Percentiles rank a stretch among this genome's conserved stretches.
Evolutionary conservation across 2,329 filamentous ascomycete genomes (phyloP).

Genomic region (Ophiostoma angusticollis): DNA sequence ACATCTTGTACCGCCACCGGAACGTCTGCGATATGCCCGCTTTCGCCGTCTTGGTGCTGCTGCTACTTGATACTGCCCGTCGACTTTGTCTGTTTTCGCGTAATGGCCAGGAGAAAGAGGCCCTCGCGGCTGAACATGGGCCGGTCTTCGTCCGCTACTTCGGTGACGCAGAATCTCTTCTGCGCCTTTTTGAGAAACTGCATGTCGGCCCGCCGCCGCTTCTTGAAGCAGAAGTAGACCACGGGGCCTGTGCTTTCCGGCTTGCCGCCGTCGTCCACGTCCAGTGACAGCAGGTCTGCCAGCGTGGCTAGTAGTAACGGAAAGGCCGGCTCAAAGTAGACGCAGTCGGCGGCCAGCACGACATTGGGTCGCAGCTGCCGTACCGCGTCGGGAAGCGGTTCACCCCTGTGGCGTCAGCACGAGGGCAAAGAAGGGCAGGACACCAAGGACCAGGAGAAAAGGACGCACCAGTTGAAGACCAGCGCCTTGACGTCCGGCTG

Average conservation of each 20-base stretch:
- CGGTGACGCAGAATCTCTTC: conserved; percentile 51
- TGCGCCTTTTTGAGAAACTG: conserved; percentile 60
- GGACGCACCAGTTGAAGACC: conserved; percentile 65
- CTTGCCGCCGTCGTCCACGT: conserved; percentile 19
- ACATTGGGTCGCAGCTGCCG: conserved; percentile 54
- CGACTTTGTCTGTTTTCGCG: conserved; percentile 21
- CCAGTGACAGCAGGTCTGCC: conserved; percentile 58
- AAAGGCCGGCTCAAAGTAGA: conserved; percentile 94
- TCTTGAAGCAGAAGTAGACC: conserved; percentile 87
- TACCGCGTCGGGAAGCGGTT: conserved; percentile 41
- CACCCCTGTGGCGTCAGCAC: conserved; percentile 35
- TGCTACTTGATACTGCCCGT: not conserved
- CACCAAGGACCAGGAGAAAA: not conserved
- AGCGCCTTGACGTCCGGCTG: conserved; percentile 48
- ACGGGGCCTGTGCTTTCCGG: conserved; percentile 23
- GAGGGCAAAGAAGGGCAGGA: not conserved
- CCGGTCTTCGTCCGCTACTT: conserved; percentile 49
- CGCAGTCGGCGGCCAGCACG: conserved; percentile 89
- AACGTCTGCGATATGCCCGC: too few relatives aligned
- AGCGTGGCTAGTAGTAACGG: conserved; percentile 73
- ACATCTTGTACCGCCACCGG: too few relatives aligned
- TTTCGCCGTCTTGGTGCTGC: too few relatives aligned
- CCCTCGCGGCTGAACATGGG: conserved; percentile 42
- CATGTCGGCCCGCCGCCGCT: conserved; percentile 67
- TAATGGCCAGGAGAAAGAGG: conserved; percentile 49